Evolutionary conservation across 768 basidiomycete species (phyloP).

Genomic region (Guyanaporus albipodus): DNA sequence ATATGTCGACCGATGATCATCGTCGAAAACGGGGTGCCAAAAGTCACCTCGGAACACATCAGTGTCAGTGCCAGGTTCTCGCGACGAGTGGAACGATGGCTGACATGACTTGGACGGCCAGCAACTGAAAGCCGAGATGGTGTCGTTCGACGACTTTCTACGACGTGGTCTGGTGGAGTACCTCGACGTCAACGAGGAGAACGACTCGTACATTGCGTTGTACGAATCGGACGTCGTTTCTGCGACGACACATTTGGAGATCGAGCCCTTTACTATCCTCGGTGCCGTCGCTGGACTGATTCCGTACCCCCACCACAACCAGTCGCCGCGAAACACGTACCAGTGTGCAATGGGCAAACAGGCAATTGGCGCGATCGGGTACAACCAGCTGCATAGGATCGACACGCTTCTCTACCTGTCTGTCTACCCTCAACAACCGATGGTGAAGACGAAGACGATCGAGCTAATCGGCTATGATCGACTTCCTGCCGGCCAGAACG

Average conservation of each 20-base stretch:
- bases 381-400: constrained; percentile 96
- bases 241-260: constrained; percentile 92
- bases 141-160: constrained; percentile 93
- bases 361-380: constrained; percentile 97
- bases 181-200: constrained; percentile 98
- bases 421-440: constrained; percentile 97
- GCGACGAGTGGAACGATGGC: not conserved
- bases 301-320: constrained; percentile 99
- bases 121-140: constrained; percentile 73
- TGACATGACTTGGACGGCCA: constrained; percentile 29
- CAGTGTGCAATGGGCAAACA: constrained; percentile 99
- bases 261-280: constrained; percentile 96
- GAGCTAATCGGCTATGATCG: constrained; percentile 96
- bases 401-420: constrained; percentile 97
- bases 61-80: constrained; percentile 39
- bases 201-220: constrained; percentile 93
- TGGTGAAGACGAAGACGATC: constrained; percentile 99
- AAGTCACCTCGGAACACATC: constrained; percentile 79
- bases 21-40: constrained; percentile 75
- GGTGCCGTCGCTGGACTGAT: constrained; percentile 98
- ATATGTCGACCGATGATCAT: constrained; percentile 98
- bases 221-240: constrained; percentile 85
- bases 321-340: constrained; percentile 98
- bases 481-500: constrained; percentile 97
- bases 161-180: constrained; percentile 93